These are phyloP conservation scores for Penicillium sp. DNA, from an alignment of 2,329 filamentous ascomycete species.

Conservation along the genomic window DNA sequence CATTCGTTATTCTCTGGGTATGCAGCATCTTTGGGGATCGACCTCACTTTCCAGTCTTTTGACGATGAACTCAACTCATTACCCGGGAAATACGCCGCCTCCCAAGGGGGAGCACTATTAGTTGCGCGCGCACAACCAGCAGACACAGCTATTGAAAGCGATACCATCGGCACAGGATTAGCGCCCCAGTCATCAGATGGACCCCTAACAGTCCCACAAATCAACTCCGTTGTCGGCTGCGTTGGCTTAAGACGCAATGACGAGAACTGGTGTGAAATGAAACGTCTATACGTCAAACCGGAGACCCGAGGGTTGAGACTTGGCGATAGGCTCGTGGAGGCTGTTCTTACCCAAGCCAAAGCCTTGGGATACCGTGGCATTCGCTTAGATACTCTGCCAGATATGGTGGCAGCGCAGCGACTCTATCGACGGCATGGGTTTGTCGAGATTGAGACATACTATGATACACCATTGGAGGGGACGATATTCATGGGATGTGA, in stretches of 20 bases:
- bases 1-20: slow-evolving; percentile 53
- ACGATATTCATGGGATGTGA: slow-evolving; percentile 57
- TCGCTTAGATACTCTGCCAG: slow-evolving; percentile 61
- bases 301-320: slow-evolving; percentile 57
- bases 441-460: slow-evolving; percentile 59
- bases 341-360: slow-evolving; percentile 53
- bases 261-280: slow-evolving; percentile 58
- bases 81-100: slow-evolving; percentile 60
- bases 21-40: slow-evolving; percentile 55
- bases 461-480: slow-evolving; percentile 60
- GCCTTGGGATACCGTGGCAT: slow-evolving; percentile 59
- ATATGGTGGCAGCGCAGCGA: slow-evolving; percentile 58
- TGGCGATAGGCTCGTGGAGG: slow-evolving; percentile 55
- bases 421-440: slow-evolving; percentile 62
- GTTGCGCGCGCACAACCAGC: slow-evolving; percentile 46
- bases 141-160: not conserved
- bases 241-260: slow-evolving; percentile 54
- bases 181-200: not conserved
- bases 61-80: slow-evolving; percentile 58
- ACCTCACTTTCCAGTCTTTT: slow-evolving; percentile 65
- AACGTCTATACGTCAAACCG: slow-evolving; percentile 61
- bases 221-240: slow-evolving; percentile 51
- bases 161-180: slow-evolving; percentile 18
- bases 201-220: not conserved
- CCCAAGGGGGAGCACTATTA: slow-evolving; percentile 55